Evolutionary conservation across 139 green algal species (phyloP).

Genomic region (Coccomyxa sp.): DNA sequence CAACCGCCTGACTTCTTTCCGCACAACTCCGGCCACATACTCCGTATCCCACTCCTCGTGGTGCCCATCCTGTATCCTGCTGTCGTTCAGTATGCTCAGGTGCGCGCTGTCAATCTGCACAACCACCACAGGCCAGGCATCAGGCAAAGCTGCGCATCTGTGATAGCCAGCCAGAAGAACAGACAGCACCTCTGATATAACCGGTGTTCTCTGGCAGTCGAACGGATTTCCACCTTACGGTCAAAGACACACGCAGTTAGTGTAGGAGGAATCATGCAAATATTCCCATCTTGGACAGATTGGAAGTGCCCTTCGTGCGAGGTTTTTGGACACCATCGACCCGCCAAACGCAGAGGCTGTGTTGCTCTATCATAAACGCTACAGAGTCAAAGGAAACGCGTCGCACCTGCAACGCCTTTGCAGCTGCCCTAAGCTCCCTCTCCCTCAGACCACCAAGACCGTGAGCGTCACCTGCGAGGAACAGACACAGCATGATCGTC

Average conservation of each 20-base stretch:
- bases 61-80: conserved; percentile 30
- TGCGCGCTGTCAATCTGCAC: conserved; percentile 12
- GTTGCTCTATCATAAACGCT: not conserved
- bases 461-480: not conserved
- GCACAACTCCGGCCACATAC: conserved; percentile 17
- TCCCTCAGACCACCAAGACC: not conserved
- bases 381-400: not conserved
- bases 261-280: no score
- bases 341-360: no score
- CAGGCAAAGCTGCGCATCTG: no score
- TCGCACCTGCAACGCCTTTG: not conserved
- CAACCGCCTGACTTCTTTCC: not conserved
- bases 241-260: no score
- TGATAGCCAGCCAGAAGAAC: no score
- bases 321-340: no score
- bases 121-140: not conserved
- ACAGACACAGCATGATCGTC: no score
- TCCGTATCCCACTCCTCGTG: conserved; percentile 21
- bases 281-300: no score
- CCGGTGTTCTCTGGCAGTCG: no score
- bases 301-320: no score
- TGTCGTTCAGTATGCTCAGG: conserved; percentile 29
- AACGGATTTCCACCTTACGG: no score
- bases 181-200: no score
- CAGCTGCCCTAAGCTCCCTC: not conserved